Evolutionary conservation across 1,284 basidiomycete genomes (phyloP).

Genomic region (Heterobasidion irregulare): DNA sequence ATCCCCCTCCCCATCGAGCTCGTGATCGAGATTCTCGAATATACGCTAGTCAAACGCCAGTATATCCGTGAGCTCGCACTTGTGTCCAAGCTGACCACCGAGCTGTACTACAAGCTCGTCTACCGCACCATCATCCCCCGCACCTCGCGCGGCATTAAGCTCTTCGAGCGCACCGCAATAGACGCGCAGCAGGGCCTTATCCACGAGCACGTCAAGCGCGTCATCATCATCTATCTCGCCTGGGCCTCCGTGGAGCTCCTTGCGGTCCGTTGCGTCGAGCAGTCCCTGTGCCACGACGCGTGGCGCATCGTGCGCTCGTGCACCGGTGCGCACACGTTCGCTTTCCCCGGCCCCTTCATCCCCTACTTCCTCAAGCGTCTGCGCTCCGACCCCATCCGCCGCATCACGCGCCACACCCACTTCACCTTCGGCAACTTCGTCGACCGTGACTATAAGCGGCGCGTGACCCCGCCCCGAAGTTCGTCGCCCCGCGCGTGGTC

Average conservation of each 20-base stretch:
- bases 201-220: conserved; percentile 23
- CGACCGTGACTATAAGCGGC: too few species aligned
- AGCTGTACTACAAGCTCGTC: conserved; percentile 5
- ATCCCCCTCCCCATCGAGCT: conserved; percentile 19
- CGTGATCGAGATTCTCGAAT: conserved; percentile 26
- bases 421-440: too few species aligned
- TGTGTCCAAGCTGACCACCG: conserved; percentile 13
- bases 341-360: conserved; percentile 7
- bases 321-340: conserved; percentile 2
- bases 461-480: conserved; percentile 13
- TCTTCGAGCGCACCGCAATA: conserved; percentile 26
- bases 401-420: not conserved
- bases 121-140: conserved; percentile 22
- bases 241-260: conserved; percentile 4
- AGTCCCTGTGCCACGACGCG: not conserved
- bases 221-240: conserved; percentile 20
- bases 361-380: conserved; percentile 2
- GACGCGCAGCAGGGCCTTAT: conserved; percentile 20
- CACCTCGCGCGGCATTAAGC: conserved; percentile 16
- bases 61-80: conserved; percentile 21
- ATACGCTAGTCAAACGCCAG: conserved; percentile 14
- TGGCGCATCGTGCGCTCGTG: conserved; percentile 2
- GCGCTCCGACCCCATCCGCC: conserved; percentile 8
- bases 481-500: conserved; percentile 27
- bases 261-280: too few species aligned